Conservation (phyloP, 345 rosid genomes). For the Hibiscus tridactylites region DNA sequence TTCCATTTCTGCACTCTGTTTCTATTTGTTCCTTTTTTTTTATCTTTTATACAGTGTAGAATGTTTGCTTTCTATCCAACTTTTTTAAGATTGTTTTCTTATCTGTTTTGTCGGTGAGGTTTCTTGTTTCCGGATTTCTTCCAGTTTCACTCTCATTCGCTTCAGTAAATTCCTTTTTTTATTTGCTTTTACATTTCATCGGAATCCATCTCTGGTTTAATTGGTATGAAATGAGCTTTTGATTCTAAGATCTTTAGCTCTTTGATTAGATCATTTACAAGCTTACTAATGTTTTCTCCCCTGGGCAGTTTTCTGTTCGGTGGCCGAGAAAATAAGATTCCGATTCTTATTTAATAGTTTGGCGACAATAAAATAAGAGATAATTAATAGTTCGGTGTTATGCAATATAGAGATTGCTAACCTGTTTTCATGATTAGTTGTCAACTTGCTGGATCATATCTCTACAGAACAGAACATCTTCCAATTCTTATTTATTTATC, state of each 20-base stretch:
- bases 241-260: constrained; percentile 18
- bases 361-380: background rate
- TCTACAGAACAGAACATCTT: constrained; percentile 4
- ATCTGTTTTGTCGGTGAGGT: constrained; percentile 29
- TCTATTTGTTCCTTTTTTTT: too few species aligned
- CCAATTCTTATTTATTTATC: background rate
- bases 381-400: background rate
- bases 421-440: constrained; percentile 4
- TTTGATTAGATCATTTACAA: constrained; percentile 6
- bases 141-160: background rate
- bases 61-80: background rate
- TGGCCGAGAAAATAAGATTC: constrained; percentile 4
- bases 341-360: background rate
- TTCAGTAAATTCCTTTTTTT: background rate
- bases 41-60: background rate
- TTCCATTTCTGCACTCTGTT: too few species aligned
- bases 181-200: background rate
- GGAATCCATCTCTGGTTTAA: background rate
- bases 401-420: background rate
- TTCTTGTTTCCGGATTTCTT: constrained; percentile 17
- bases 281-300: background rate
- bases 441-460: constrained; percentile 6
- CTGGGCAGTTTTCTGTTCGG: background rate
- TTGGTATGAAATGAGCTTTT: background rate
- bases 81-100: constrained; percentile 3